Conservation (phyloP, 176 grass and related monocot species). For the Raddia guianensis region DNA sequence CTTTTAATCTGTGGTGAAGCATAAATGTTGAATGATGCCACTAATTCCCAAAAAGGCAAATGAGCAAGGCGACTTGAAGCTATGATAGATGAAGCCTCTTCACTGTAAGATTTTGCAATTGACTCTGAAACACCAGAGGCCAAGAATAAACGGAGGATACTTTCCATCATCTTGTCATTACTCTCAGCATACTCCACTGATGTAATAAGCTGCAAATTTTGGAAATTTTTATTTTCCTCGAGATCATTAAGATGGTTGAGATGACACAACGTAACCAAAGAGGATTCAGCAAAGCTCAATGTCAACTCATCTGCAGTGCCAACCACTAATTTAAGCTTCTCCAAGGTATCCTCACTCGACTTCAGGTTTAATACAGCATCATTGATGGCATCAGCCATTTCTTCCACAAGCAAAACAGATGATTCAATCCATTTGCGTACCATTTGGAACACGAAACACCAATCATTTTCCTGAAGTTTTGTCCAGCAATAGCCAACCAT, state of each 20-base stretch:
- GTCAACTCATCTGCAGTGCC: conserved; percentile 52
- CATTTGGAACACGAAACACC: conserved; percentile 60
- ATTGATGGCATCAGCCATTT: conserved; percentile 67
- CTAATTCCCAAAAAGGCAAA: conserved; percentile 84
- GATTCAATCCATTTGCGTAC: conserved; percentile 72
- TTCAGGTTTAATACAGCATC: conserved; percentile 48
- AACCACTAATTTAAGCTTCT: conserved; percentile 65
- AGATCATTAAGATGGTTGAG: conserved; percentile 55
- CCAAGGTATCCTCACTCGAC: conserved; percentile 44
- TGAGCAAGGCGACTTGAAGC: conserved; percentile 61
- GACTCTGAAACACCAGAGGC: conserved; percentile 77
- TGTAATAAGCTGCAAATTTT: conserved; percentile 47
- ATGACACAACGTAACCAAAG: conserved; percentile 70
- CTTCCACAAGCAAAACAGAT: conserved; percentile 83
- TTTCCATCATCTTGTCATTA: conserved; percentile 68
- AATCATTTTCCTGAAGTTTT: conserved; percentile 75
- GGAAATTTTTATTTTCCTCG: conserved; percentile 48
- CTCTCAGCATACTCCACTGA: conserved; percentile 60
- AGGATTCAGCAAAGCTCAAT: conserved; percentile 58
- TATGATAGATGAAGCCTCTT: conserved; percentile 66
- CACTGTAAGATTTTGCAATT: conserved; percentile 60
- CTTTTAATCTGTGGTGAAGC: conserved; percentile 67
- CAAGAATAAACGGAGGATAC: conserved; percentile 82
- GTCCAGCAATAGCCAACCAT: conserved; percentile 77
- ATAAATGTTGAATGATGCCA: conserved; percentile 74